Base-by-base conservation (phyloP, 306 rosid species). In the Hylodesmum podocarpum region DNA sequence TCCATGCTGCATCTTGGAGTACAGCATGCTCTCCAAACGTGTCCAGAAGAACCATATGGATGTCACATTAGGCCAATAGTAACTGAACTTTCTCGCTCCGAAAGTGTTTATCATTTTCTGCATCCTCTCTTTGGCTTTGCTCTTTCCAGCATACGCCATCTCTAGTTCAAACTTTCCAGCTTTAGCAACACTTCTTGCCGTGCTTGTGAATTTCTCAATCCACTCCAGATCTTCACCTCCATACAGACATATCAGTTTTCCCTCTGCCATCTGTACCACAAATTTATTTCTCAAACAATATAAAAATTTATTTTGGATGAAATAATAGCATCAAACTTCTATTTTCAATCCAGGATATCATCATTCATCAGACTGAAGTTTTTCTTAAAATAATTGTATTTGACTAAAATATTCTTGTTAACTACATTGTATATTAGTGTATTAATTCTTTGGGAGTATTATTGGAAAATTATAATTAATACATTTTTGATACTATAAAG, bases 31-130 rank as follows among this genome's bases (percentile, higher is more conserved):
- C 62, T 92, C 97, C 1, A 94, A 36, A 49, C 96, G 15, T 43
- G 93, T 79, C 98, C 97, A 94, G 69, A 94, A 94, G 91, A 90
- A 94, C 95, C 95, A 94, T 9, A 84, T 81, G 15, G 85, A 76
- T 4, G 91, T 80, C 29, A 70, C 78, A 0, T 89, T 82, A 2
- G 89, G 74, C 89, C 88, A 90, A 65, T 5, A 73, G 50, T 78
- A 84, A 47, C 97, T 92, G 51, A 86, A 89, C 6, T 81, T 75
- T 49, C 76, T 88, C 0, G 53, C 5, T 8, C 4, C 4, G 13
- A 90, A 89, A 1, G 59, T 49, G 3, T 9, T 50, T 22, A 81
- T 89, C 83, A 83, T 81, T 75, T 72, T 89, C 64, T 50, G 66
- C 72, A 89, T 68, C 6, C 72, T 16, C 79, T 88, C 95, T 77